phyloP scores from a whole-genome alignment of 1,139 yeast species.

The Protomyces gravidus region DNA sequence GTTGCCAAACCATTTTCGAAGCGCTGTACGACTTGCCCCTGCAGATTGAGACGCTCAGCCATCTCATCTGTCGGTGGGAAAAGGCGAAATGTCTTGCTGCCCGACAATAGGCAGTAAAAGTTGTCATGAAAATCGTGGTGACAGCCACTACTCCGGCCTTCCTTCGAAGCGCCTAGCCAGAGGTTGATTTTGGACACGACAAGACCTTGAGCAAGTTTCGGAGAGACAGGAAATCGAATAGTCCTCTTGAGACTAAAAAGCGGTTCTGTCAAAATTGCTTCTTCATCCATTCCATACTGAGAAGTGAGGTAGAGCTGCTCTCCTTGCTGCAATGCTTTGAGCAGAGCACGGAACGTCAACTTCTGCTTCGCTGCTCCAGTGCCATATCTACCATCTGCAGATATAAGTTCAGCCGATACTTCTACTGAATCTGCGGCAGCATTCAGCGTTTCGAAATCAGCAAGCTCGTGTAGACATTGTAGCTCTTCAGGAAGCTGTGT shows the following conservation, averaged over 20 bases:
- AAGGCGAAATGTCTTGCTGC: slow-evolving; percentile 24
- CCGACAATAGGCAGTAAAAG: slow-evolving; percentile 26
- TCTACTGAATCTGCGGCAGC: slow-evolving; percentile 9
- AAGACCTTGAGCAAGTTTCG: slow-evolving; percentile 10
- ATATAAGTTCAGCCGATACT: slow-evolving; percentile 24
- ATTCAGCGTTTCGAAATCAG: slow-evolving; percentile 9
- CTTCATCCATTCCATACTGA: slow-evolving; percentile 26
- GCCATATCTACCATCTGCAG: slow-evolving; percentile 24
- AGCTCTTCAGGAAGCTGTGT: slow-evolving; percentile 13
- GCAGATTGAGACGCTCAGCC: slow-evolving; percentile 4
- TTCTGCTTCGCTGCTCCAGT: slow-evolving; percentile 16
- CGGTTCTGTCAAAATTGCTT: slow-evolving; percentile 18
- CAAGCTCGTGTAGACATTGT: neutral
- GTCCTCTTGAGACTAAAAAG: neutral
- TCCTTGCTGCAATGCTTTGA: slow-evolving; percentile 6
- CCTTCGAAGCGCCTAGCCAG: slow-evolving; percentile 25
- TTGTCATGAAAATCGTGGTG: slow-evolving; percentile 31
- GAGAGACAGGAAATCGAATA: slow-evolving; percentile 8
- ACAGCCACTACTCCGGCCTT: slow-evolving; percentile 26
- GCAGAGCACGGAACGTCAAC: slow-evolving; percentile 19
- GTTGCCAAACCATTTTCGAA: slow-evolving; percentile 25
- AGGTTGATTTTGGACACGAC: slow-evolving; percentile 28
- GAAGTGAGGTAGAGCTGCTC: slow-evolving; percentile 29
- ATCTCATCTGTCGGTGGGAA: slow-evolving; percentile 15
- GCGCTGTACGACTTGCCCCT: slow-evolving; percentile 10